These are phyloP conservation scores for Jaenimonas drosophilae DNA, from an alignment of 208 protist species.

Conservation along the genomic window DNA sequence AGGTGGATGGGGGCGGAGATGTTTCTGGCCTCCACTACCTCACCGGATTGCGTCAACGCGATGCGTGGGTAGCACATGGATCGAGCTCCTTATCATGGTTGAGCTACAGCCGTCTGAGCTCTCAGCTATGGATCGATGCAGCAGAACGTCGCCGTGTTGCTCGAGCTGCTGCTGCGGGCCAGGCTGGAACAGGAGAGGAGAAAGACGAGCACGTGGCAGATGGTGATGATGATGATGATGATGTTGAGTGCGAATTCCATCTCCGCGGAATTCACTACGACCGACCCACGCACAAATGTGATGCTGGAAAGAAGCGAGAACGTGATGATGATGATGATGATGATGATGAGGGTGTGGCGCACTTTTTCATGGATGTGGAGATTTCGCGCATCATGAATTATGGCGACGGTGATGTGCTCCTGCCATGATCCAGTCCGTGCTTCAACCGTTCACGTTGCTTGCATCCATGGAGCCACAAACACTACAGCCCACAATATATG, in stretches of 20 bases:
- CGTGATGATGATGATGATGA: neutral
- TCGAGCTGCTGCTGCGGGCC: slow-evolving; percentile 6
- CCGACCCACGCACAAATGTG: no score
- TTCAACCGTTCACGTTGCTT: no score
- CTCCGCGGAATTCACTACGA: slow-evolving; percentile 10
- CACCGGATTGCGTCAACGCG: no score
- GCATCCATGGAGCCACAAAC: no score
- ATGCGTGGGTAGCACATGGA: no score
- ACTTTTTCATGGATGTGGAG: neutral
- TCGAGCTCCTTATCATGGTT: slow-evolving; percentile 20
- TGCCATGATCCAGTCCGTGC: no score
- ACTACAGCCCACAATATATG: no score
- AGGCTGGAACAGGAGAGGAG: slow-evolving; percentile 2
- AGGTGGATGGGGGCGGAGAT: neutral
- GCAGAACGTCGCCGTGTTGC: slow-evolving; percentile 25
- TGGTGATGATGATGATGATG: slow-evolving; percentile 4
- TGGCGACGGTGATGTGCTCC: no score
- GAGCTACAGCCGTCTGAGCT: slow-evolving; percentile 58
- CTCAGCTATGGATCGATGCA: slow-evolving; percentile 23
- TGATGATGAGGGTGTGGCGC: neutral
- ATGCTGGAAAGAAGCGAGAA: neutral
- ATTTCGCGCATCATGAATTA: no score
- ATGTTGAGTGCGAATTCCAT: slow-evolving; percentile 27
- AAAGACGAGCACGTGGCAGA: neutral
- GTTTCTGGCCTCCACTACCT: neutral